Base-by-base conservation (phyloP, 805 yeast species). In the Maudiozyma turicensis region DNA sequence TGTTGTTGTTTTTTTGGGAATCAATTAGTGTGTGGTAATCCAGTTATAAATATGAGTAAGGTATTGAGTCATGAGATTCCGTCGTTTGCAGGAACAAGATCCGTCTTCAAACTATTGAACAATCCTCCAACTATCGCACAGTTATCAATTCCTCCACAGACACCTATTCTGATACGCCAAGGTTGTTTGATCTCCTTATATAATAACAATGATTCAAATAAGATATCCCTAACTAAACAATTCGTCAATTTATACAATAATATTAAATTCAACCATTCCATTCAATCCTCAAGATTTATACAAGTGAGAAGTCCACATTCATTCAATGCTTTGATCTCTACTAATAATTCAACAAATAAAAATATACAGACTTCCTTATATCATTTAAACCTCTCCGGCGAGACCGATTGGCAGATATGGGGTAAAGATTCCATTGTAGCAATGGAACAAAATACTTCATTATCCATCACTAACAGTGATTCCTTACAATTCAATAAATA, bases 341-440 rank as follows among this genome's bases (percentile, higher is more conserved):
- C 67, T 8, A 61, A 61, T 35, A 50, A 47, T 31, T 39, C 50
- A 5, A n/a, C 35, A 1, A 40, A 42, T 8, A 40, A 37, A n/a
- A 46, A 39, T 30, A 20, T 38, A 32, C 50, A 42, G 14, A 46
- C 49, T 11, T 40, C 56, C 3, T 28, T 55, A 14, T 52, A 47
- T 11, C 51, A 49, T 44, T 33, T 54, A 26, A 55, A 48, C 9
- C 29, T 56, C 28, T 48, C 47, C 34, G 68, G 68, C 3, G 49
- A 61, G 1, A 44, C 48, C 8, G 68, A 64, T 50, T 64, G 68
- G 68, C 58, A 57, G 43, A 55, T 64, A 3, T 58, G 56, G 54
- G 65, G 65, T 8, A 51, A 53, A 39, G 50, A 59, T 47, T 53
- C 66, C 1, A 52, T 64, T 31, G 58, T 64, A 8, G 63, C 65